Percentiles rank a stretch among this genome's conserved stretches.
These are phyloP conservation scores for Sarocladiaceae sp. DNA, from an alignment of 2,329 filamentous ascomycete genomes.

Conservation along the genomic window DNA sequence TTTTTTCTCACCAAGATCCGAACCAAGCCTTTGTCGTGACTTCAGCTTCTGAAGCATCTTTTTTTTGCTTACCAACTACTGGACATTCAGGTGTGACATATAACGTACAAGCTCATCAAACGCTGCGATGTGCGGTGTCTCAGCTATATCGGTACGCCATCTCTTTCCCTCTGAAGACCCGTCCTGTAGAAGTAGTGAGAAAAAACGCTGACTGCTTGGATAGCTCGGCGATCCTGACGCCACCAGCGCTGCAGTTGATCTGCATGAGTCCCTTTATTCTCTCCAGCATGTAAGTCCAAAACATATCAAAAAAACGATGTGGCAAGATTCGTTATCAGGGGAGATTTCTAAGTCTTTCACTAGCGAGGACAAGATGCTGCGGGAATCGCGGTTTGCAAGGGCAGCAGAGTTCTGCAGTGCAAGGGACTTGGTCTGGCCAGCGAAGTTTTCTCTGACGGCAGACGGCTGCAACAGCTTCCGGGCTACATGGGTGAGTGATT, in stretches of 20 bases:
- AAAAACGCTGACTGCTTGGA: neutral
- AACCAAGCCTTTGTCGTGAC: no score
- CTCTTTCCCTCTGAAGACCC: no score
- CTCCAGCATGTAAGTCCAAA: conserved; percentile 46
- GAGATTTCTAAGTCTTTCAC: neutral
- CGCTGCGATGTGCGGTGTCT: no score
- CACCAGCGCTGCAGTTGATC: conserved; percentile 51
- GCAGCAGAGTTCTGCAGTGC: conserved; percentile 80
- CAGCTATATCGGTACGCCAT: no score
- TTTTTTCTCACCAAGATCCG: no score
- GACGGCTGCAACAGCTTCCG: conserved; percentile 34
- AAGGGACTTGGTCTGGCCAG: conserved; percentile 88
- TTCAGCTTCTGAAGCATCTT: no score
- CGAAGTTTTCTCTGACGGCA: conserved; percentile 79
- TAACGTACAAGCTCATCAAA: no score
- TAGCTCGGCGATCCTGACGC: conserved; percentile 25
- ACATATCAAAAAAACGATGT: neutral
- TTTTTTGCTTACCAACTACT: no score
- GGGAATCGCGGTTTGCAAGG: conserved; percentile 74
- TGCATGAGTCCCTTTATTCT: conserved; percentile 66
- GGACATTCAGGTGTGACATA: no score
- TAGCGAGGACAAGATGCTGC: conserved; percentile 83
- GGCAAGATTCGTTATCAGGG: neutral
- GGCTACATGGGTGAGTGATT: conserved; percentile 77
- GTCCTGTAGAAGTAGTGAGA: no score